Conservation (phyloP, 2,329 filamentous ascomycete species). For the Celoporthe dispersa region DNA sequence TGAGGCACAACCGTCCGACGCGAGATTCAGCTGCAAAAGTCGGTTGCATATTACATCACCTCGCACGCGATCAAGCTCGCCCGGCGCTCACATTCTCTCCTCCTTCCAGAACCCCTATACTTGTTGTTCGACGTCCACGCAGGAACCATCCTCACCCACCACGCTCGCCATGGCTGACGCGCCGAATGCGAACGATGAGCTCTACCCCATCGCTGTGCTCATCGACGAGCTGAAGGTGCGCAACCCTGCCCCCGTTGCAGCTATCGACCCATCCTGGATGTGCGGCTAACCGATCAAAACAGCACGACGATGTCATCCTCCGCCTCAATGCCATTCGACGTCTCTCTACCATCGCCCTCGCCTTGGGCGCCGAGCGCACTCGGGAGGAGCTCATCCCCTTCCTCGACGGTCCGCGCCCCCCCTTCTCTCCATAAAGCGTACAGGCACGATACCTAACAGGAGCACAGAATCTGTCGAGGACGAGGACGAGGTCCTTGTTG, state of each 20-base stretch:
- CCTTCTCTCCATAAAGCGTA: conserved; percentile 26
- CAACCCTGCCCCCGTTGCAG: conserved; percentile 21
- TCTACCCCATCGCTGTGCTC: conserved; percentile 98
- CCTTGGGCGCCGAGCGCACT: conserved; percentile 92
- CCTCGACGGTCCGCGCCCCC: conserved; percentile 79
- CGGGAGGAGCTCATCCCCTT: conserved; percentile 99
- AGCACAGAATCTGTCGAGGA: conserved; percentile 93
- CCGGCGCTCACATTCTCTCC: conserved; percentile 23
- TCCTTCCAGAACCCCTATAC: conserved; percentile 9
- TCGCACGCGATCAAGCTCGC: conserved; percentile 29
- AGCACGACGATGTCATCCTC: conserved; percentile 99
- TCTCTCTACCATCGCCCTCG: conserved; percentile 96
- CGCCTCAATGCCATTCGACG: conserved; percentile 98
- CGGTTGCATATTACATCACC: conserved; percentile 30
- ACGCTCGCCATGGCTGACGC: conserved; percentile 81
- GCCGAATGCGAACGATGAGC: conserved; percentile 92
- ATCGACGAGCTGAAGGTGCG: conserved; percentile 98
- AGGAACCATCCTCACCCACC: conserved; percentile 24
- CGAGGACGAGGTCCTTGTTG: conserved; percentile 97
- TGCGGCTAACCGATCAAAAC: conserved; percentile 37
- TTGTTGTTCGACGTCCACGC: conserved; percentile 21
- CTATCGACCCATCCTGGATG: conserved; percentile 13
- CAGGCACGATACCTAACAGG: conserved; percentile 31
- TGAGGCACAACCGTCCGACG: conserved; percentile 25
- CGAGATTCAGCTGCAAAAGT: conserved; percentile 31